Evolutionary conservation across 1,284 basidiomycete species (phyloP), one percentile per base, ranked within the genome.

Genomic region (Gastroboletus turbinatus): DNA sequence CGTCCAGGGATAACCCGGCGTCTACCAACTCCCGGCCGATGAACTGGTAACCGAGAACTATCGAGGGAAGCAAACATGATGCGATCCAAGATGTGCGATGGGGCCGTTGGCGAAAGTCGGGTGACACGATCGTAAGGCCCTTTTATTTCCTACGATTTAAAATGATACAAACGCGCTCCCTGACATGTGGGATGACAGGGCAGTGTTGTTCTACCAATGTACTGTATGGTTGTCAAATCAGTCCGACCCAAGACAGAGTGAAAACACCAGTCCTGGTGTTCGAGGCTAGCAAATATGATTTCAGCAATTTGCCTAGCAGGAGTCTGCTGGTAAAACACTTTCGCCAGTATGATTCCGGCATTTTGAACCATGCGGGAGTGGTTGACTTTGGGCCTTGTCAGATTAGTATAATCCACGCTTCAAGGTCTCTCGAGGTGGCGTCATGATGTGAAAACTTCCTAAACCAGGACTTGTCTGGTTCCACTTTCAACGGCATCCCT

Each of bases 11-110:
- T 23, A 17, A 0, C 8, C 39, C 39, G 43, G 50, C 50, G 46
- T 54, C n/a, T 44, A 46, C 40, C 25, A 40, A 4, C 10, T 9
- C 21, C 10, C 64, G 52, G 55, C 1, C 2, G 21, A 40, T 60
- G 65, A 56, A 5, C 47, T 47, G 47, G 5, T 55, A 3, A 43
- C 65, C 63, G 52, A 45, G 23, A 39, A 42, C 30, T 21, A 0
- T 55, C 42, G 30, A 39, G 19, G 46, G 42, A 46, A 36, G 42
- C 36, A 11, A 19, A 48, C 29, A 40, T 9, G 3, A 14, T 33
- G 32, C 21, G 16, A 23, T 21, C 33, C 32, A 11, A 25, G 43
- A 62, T 63, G 39, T 45, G 17, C n/a, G 40, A 55, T 47, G 21
- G 10, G 21, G 27, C 21, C n/a, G 25, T 48, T 40, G 61, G 43